Evolutionary conservation across 129 eudicot species (phyloP).

Genomic region (Oenanthe sinensis): DNA sequence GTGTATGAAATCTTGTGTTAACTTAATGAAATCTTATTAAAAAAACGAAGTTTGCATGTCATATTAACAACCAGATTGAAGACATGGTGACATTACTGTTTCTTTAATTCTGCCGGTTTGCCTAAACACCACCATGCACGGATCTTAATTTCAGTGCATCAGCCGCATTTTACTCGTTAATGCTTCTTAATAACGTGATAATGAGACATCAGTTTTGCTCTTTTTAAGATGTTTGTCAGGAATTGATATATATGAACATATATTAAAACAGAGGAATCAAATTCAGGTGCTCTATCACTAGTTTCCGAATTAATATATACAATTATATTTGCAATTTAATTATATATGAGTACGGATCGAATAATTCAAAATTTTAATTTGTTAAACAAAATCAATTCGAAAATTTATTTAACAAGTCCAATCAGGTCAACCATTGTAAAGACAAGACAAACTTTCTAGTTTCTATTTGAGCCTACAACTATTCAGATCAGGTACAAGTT

Average conservation of each 20-base stretch:
- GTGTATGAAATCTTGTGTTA: neutral
- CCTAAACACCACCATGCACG: slow-evolving; percentile 15
- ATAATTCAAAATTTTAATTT: no score
- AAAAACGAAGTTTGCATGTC: neutral
- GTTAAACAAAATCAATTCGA: no score
- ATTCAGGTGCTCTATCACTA: neutral
- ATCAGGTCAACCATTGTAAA: no score
- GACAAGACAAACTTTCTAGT: neutral
- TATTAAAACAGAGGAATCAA: neutral
- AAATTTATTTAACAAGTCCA: neutral
- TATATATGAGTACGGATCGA: neutral
- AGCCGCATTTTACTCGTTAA: neutral
- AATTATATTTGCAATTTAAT: no score
- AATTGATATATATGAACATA: neutral
- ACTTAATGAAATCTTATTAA: neutral
- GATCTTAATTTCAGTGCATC: slow-evolving; percentile 4
- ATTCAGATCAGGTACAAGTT: neutral
- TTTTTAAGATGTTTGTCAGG: neutral
- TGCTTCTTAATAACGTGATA: neutral
- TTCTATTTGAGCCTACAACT: neutral
- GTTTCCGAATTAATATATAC: neutral
- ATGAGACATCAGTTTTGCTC: neutral
- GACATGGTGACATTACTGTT: slow-evolving; percentile 9
- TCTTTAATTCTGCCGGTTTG: slow-evolving; percentile 11
- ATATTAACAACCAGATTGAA: neutral